Evolutionary conservation across 768 basidiomycete genomes (phyloP).

Genomic region (Tylopilus vinaceipallidus): DNA sequence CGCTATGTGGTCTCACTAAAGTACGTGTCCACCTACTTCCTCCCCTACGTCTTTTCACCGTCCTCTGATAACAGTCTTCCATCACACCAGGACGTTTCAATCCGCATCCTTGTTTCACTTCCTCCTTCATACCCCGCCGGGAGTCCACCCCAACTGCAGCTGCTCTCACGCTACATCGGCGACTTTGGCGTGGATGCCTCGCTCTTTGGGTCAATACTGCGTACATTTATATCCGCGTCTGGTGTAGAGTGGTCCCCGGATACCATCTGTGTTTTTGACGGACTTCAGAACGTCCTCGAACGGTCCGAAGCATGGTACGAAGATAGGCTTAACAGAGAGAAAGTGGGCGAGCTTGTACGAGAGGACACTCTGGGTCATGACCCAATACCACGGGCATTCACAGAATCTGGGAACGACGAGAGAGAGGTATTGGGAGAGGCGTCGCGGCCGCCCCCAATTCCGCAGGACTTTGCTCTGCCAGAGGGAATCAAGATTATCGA

Average conservation of each 20-base stretch:
- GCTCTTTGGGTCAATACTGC: constrained; percentile 74
- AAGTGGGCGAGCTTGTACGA: constrained; percentile 51
- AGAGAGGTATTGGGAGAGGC: constrained; percentile 1
- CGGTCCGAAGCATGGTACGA: constrained; percentile 68
- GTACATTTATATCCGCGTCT: constrained; percentile 75
- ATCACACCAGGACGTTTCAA: constrained; percentile 49
- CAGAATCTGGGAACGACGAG: constrained; percentile 2
- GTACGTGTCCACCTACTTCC: constrained; percentile 40
- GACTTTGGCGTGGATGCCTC: constrained; percentile 69
- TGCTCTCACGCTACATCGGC: constrained; percentile 81
- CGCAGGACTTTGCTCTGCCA: constrained; percentile 39
- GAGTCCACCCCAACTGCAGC: constrained; percentile 77
- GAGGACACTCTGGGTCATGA: constrained; percentile 44
- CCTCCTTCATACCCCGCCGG: constrained; percentile 60
- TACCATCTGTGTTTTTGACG: constrained; percentile 83
- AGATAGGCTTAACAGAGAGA: constrained; percentile 56
- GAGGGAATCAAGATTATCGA: constrained; percentile 64
- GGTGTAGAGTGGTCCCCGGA: constrained; percentile 79
- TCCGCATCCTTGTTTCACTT: constrained; percentile 58
- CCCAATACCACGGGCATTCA: constrained; percentile 7
- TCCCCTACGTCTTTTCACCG: background rate
- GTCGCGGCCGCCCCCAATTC: background rate
- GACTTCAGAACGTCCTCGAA: constrained; percentile 73
- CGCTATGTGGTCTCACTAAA: constrained; percentile 65
- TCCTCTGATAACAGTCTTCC: constrained; percentile 42